phyloP scores from a whole-genome alignment of 805 yeast genomes.

The Saccharomycopsis sp. region DNA sequence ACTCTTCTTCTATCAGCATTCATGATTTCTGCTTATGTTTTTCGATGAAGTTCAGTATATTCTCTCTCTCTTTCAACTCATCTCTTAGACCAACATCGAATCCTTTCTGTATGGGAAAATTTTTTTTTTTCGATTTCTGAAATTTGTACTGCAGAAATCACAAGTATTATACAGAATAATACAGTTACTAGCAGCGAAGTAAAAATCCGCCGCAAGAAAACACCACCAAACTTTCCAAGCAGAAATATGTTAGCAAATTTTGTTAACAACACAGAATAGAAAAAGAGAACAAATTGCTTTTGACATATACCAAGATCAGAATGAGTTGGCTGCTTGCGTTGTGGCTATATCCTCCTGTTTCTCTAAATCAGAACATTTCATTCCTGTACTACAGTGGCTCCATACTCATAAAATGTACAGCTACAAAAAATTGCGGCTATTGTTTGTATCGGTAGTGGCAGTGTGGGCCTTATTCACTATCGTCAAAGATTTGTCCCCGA shows the following conservation, averaged over 20 bases:
- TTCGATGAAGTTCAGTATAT: too few relatives aligned
- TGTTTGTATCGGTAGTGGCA: constrained; percentile 1
- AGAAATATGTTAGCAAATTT: background rate
- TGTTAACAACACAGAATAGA: background rate
- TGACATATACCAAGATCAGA: background rate
- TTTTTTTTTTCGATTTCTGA: background rate
- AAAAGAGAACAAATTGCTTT: background rate
- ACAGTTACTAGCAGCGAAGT: too few relatives aligned
- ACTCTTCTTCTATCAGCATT: constrained; percentile 70
- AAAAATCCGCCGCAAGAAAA: background rate
- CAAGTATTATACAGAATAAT: background rate
- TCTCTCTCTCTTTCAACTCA: background rate
- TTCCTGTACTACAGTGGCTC: background rate
- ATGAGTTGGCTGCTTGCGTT: constrained; percentile 1
- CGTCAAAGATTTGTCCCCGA: background rate
- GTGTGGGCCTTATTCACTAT: background rate
- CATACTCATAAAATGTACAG: background rate
- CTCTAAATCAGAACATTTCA: too few relatives aligned
- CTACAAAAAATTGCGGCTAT: background rate
- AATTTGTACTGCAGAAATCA: background rate
- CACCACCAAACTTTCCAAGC: background rate
- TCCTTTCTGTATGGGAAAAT: background rate
- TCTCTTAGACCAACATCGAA: background rate
- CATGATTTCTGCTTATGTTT: too few relatives aligned
- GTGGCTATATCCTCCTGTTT: constrained; percentile 1